Percentiles rank a stretch among this genome's conserved stretches.
These are phyloP conservation scores for Colletotrichum endophyticum DNA, from an alignment of 2,329 filamentous ascomycete genomes.

Conservation along the genomic window DNA sequence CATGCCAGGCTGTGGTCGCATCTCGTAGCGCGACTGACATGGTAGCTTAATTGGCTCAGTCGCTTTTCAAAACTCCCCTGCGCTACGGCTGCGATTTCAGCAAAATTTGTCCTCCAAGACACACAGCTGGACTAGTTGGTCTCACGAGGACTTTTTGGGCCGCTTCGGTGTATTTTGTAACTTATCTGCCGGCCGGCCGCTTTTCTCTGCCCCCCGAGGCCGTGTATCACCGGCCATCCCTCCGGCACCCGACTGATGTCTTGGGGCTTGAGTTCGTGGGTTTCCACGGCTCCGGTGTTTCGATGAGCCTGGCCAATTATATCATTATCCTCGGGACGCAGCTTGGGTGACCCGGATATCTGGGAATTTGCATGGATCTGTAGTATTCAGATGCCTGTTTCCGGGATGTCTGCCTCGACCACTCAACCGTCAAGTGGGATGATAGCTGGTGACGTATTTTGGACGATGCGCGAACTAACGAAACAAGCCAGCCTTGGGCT, in stretches of 20 bases:
- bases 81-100: background rate
- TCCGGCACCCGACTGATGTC: background rate
- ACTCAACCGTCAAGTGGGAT: background rate
- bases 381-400: background rate
- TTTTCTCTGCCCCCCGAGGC: background rate
- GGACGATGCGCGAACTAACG: background rate
- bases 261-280: background rate
- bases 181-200: background rate
- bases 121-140: rapidly evolving
- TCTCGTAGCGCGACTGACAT: background rate
- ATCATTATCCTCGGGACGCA: background rate
- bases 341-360: background rate
- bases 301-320: background rate
- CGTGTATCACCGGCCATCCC: background rate
- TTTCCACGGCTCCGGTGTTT: background rate
- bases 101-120: background rate
- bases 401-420: background rate
- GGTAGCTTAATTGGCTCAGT: background rate
- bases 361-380: background rate
- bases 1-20: background rate
- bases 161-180: background rate
- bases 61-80: background rate
- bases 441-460: background rate
- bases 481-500: rapidly evolving
- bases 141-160: rapidly evolving